Percentiles rank a stretch among this genome's conserved stretches.
Evolutionary conservation across 352 stramenopile species (phyloP).

Genomic region (Globisporangium ultimum): DNA sequence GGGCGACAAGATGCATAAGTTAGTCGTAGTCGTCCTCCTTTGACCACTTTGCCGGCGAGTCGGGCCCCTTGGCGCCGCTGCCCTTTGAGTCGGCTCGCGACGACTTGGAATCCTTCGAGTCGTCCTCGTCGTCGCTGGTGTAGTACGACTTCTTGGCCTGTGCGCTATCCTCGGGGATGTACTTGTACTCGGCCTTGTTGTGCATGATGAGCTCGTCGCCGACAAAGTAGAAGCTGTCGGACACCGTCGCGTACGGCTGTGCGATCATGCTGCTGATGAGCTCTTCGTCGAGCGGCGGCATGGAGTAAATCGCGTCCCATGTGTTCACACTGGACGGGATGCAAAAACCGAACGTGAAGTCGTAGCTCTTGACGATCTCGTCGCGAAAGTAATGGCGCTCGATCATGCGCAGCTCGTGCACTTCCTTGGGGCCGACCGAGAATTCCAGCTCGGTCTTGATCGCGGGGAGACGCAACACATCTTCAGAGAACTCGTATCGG

Average conservation of each 20-base stretch:
- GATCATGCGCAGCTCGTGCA: slow-evolving; percentile 94
- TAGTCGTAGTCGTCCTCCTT: slow-evolving; percentile 91
- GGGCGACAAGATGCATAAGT: slow-evolving; percentile 12
- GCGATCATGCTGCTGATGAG: slow-evolving; percentile 94
- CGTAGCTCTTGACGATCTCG: slow-evolving; percentile 93
- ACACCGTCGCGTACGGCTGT: slow-evolving; percentile 92
- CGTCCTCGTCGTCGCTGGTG: slow-evolving; percentile 77
- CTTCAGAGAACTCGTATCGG: slow-evolving; percentile 94
- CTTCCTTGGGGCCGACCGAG: slow-evolving; percentile 86
- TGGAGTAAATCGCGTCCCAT: slow-evolving; percentile 93
- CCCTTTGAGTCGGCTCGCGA: slow-evolving; percentile 56
- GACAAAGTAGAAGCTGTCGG: slow-evolving; percentile 97
- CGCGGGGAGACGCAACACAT: slow-evolving; percentile 88
- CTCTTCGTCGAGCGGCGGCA: slow-evolving; percentile 91
- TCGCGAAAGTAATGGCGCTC: slow-evolving; percentile 96
- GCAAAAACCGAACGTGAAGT: slow-evolving; percentile 97
- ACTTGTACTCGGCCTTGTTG: slow-evolving; percentile 94
- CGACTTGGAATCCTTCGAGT: slow-evolving; percentile 47
- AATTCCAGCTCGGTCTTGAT: slow-evolving; percentile 93
- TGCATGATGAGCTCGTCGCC: slow-evolving; percentile 96
- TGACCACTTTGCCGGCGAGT: slow-evolving; percentile 74
- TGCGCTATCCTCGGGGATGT: slow-evolving; percentile 87
- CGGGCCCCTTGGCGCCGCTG: slow-evolving; percentile 25
- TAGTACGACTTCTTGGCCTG: slow-evolving; percentile 92
- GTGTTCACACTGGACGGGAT: slow-evolving; percentile 95